These are phyloP conservation scores for Mycena venus DNA, from an alignment of 768 basidiomycete species.

Conservation along the genomic window DNA sequence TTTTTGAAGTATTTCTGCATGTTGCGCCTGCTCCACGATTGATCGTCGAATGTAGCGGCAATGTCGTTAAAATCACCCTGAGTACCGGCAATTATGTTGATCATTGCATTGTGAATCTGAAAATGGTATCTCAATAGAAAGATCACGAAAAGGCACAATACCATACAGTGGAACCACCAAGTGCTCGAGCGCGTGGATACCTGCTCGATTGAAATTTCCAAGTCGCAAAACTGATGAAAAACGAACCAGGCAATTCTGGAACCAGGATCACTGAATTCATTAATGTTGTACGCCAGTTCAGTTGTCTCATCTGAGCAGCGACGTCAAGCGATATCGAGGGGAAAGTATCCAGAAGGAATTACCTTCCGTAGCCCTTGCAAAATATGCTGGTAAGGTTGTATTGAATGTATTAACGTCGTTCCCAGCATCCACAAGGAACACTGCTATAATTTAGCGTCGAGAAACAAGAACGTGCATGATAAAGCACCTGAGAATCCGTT, in stretches of 20 bases:
- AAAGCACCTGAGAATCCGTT: slow-evolving; percentile 41
- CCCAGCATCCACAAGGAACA: slow-evolving; percentile 29
- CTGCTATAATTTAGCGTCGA: not conserved
- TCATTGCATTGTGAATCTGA: slow-evolving; percentile 34
- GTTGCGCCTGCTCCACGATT: slow-evolving; percentile 45
- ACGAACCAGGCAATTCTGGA: slow-evolving; percentile 27
- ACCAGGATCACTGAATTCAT: slow-evolving; percentile 21
- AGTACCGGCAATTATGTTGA: slow-evolving; percentile 30
- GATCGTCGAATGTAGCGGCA: slow-evolving; percentile 37
- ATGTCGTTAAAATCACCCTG: slow-evolving; percentile 22
- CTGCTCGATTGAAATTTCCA: not conserved
- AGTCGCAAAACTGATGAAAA: not conserved
- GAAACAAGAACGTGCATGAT: not conserved
- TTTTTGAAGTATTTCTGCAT: slow-evolving; percentile 49
- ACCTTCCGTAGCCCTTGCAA: slow-evolving; percentile 26
- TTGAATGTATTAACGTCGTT: slow-evolving; percentile 27
- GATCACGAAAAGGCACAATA: not conserved
- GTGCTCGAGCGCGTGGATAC: slow-evolving; percentile 29
- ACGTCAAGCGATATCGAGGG: not conserved
- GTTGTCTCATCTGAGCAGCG: slow-evolving; percentile 12
- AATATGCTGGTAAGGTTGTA: slow-evolving; percentile 29
- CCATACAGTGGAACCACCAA: slow-evolving; percentile 27
- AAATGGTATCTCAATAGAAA: not conserved
- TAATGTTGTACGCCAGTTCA: slow-evolving; percentile 28
- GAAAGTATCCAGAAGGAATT: not conserved